Base-by-base conservation (phyloP, 2,329 filamentous ascomycete genomes). In the Thelonectria rubi region DNA sequence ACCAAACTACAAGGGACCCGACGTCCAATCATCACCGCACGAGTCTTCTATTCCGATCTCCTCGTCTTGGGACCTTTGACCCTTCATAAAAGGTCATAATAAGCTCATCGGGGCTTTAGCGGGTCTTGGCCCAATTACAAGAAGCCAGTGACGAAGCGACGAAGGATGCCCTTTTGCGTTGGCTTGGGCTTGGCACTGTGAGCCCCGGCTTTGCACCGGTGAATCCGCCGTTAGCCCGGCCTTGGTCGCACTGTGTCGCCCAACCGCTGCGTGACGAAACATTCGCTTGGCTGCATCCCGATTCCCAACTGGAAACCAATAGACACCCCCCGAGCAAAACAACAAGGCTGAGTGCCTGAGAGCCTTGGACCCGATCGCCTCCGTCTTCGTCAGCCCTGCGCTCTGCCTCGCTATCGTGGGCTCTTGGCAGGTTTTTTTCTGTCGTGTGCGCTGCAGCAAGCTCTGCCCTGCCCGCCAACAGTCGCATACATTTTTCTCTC, bases 111-210 rank as follows among this genome's bases (percentile, higher is more conserved):
- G 24, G 17, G 30, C 24, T 18, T 34, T 37, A 37, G 55, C 40
- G 59, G 54, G 43, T 55, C 34, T 18, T 32, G 32, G 3, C 32
- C 52, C 58, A 60, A 55, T 60, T 30, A 37, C 15, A 2, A 12
- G 14, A 3, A 26, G 14, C 39, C 6, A 45, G 57, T 60, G 57
- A 55, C 52, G 32, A 20, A 24, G 32, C 26, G 34, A 37, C 34
- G 43, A 15, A 54, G 51, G 43, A 53, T 47, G 46, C 30, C 15
- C 45, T 59, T 42, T 59, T 54, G 57, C 37, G 54, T 59, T 40
- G 26, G 43, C 43, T 37, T 40, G 26, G 26, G 26, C 26, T 30
- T 30, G 26, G 26, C 26, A 30, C 26, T 30, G 26, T 30, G 26
- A 30, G 8, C 26, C 2, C 26, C 8, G 5, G 26, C 26, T 30